These are phyloP conservation scores for Penicillium antarcticum DNA, from an alignment of 495 filamentous ascomycete species.

Conservation along the genomic window DNA sequence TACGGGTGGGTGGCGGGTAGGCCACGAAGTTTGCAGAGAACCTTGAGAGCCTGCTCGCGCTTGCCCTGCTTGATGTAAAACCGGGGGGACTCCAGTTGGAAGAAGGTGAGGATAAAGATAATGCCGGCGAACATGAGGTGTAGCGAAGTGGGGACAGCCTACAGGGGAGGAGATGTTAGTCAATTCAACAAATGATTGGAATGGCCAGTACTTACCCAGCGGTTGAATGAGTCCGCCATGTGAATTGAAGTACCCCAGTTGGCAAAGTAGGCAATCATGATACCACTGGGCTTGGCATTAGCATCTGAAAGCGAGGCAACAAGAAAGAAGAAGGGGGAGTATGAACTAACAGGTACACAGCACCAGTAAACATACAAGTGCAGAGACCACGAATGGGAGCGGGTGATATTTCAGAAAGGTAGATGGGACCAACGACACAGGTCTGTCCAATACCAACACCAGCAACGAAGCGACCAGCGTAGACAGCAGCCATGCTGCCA, in stretches of 20 bases:
- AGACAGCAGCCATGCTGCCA: slow-evolving; percentile 51
- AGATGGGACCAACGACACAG: slow-evolving; percentile 49
- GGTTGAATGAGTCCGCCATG: neutral
- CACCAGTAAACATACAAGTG: slow-evolving; percentile 6
- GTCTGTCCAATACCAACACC: slow-evolving; percentile 58
- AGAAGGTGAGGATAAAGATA: neutral
- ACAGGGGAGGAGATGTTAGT: neutral
- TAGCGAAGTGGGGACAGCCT: neutral
- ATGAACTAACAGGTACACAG: slow-evolving; percentile 1
- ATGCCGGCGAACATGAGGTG: slow-evolving; percentile 3
- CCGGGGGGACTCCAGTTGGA: slow-evolving; percentile 1
- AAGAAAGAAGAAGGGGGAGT: neutral
- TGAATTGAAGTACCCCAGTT: slow-evolving; percentile 1
- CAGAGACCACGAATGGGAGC: slow-evolving; percentile 6
- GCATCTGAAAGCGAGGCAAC: neutral
- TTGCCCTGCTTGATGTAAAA: slow-evolving; percentile 2
- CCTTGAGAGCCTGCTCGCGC: neutral
- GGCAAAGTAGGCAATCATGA: slow-evolving; percentile 4
- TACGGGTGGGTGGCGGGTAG: slow-evolving; percentile 1
- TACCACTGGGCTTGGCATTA: neutral
- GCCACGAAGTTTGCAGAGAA: slow-evolving; percentile 1
- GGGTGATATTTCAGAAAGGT: slow-evolving; percentile 42
- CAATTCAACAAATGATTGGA: neutral
- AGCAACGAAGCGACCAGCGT: slow-evolving; percentile 55
- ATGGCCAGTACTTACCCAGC: neutral